Base-by-base conservation (phyloP, 2,329 filamentous ascomycete genomes). In the Dactylellina cionopaga region DNA sequence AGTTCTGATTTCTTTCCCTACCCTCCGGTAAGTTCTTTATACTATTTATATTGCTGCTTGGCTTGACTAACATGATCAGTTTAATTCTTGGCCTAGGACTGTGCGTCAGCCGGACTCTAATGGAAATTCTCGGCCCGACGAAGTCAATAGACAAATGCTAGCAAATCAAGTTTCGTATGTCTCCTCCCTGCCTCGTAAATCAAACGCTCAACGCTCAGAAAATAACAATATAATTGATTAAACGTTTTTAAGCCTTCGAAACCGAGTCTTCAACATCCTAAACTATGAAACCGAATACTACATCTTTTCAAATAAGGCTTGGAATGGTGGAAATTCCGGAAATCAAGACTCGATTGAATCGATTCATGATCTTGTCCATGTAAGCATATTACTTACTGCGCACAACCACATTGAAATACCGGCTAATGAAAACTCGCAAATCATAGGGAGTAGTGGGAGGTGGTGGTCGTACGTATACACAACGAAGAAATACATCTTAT, bases 271-370 rank as follows among this genome's bases (percentile, higher is more conserved):
- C 54, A 72, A 72, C 31, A 47, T 72, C 22, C 27, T 72, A 10
- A 72, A 27, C 15, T 72, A 65, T 37, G 51, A 72, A 35, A 51
- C 25, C 9, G 24, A 60, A 25, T 72, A 65, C 33, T 49, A 59
- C 19, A 43, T 72, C 22, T 72, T 72, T 33, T 72, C 68, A 7
- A 72, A 72, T 41, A 72, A 72, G 37, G 68, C 68, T 27, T 72
- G 68, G 68, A 60, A 72, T 46, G 60, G 54, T 13, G 68, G 68
- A 35, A 64, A 59, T 10, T 37, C 44, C 19, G 68, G 59, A 47
- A 65, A 65, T n/a, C 59, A 72, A 24, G 68, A 72, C 15, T 72
- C 68, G 0, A 49, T 72, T 17, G 68, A 72, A 46, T 72, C 68
- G 6, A 59, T 72, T 22, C 68, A 72, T 19, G 68, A 72, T 51